phyloP scores from a whole-genome alignment of 148 eudicot genomes.

The Mesembryanthemum crystallinum region DNA sequence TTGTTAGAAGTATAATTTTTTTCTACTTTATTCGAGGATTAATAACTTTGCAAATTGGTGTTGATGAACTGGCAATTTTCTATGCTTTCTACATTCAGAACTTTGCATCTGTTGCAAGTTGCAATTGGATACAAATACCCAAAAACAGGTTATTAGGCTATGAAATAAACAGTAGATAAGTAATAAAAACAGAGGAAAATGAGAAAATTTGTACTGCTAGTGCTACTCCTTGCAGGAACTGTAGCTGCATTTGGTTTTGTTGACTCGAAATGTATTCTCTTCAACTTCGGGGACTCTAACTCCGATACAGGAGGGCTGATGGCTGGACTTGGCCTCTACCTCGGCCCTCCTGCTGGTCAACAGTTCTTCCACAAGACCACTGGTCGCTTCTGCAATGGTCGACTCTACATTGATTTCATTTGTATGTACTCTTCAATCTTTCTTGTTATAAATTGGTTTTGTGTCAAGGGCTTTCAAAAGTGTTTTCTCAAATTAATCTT shows the following conservation, averaged over 20 bases:
- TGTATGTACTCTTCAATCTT: conserved; percentile 22
- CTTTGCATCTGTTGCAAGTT: no score
- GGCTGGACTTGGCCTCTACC: conserved; percentile 39
- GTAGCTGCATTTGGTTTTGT: neutral
- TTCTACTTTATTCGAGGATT: no score
- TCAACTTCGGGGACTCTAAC: conserved; percentile 46
- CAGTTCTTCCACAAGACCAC: conserved; percentile 41
- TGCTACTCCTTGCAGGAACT: neutral
- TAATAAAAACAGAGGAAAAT: no score
- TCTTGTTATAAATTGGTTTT: no score
- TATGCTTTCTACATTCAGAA: no score
- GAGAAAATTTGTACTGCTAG: neutral
- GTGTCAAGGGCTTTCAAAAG: no score
- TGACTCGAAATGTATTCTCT: conserved; percentile 32
- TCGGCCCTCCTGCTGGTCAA: conserved; percentile 44
- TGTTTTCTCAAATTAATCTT: no score
- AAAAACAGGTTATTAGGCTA: no score
- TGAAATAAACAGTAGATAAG: neutral
- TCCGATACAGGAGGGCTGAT: conserved; percentile 39
- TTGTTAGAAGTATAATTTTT: no score
- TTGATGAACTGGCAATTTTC: no score
- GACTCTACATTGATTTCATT: conserved; percentile 50
- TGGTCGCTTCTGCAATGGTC: conserved; percentile 50
- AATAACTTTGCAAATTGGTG: no score
- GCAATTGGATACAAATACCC: no score